Percentiles rank a stretch among this genome's conserved stretches.
phyloP scores from a whole-genome alignment of 2,329 filamentous ascomycete species.

The Tolypocladium capitatum region DNA sequence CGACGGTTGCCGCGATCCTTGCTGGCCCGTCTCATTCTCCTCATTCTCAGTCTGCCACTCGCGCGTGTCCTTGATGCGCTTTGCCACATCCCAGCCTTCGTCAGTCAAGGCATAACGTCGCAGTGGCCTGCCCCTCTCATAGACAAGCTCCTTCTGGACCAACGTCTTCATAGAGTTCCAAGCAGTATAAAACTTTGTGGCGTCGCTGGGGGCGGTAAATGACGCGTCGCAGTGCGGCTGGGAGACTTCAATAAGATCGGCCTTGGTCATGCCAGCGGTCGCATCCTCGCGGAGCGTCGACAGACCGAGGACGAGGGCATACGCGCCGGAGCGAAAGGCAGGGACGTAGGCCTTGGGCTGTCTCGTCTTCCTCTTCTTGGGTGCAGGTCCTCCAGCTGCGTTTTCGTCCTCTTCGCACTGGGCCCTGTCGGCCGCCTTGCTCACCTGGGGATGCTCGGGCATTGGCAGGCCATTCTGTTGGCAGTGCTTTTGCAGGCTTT shows the following conservation, averaged over 20 bases:
- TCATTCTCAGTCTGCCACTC: conserved; percentile 17
- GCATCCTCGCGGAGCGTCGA: conserved; percentile 43
- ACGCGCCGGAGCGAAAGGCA: conserved; percentile 56
- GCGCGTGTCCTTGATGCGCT: conserved; percentile 44
- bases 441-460: conserved; percentile 42
- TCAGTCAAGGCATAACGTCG: conserved; percentile 61
- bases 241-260: conserved; percentile 53
- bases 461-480: conserved; percentile 53
- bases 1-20: not conserved
- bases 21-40: not conserved
- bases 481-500: conserved; percentile 47
- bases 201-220: conserved; percentile 53
- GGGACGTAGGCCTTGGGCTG: conserved; percentile 60
- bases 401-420: conserved; percentile 21
- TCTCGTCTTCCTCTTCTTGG: conserved; percentile 40
- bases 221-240: conserved; percentile 63
- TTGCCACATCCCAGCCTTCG: conserved; percentile 64
- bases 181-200: conserved; percentile 61
- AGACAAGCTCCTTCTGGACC: conserved; percentile 58
- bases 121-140: conserved; percentile 54
- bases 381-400: conserved; percentile 18
- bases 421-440: conserved; percentile 21
- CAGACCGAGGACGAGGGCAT: conserved; percentile 57
- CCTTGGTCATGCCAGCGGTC: conserved; percentile 46
- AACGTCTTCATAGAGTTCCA: conserved; percentile 77